Conservation (phyloP, 1,284 basidiomycete genomes). For the Ustanciosporium gigantosporum region DNA sequence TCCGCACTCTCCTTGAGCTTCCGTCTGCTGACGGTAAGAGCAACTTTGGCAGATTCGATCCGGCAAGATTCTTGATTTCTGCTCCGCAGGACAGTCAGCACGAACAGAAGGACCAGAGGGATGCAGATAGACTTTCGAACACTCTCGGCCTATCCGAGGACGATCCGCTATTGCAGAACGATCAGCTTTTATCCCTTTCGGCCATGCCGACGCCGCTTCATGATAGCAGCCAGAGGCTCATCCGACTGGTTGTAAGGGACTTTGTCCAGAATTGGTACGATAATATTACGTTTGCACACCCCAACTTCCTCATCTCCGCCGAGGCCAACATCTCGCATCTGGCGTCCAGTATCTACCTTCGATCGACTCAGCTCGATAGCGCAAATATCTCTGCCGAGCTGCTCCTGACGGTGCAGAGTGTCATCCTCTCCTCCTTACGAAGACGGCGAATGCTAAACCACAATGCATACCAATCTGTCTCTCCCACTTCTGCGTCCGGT, state of each 20-base stretch:
- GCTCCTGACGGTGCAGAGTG: constrained; percentile 46
- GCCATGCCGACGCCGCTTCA: constrained; percentile 31
- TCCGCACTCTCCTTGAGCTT: constrained; percentile 51
- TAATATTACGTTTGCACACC: constrained; percentile 44
- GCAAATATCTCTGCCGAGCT: constrained; percentile 45
- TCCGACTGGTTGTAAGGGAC: constrained; percentile 44
- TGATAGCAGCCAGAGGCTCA: constrained; percentile 30
- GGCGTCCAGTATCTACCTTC: constrained; percentile 37
- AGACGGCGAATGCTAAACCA: constrained; percentile 14
- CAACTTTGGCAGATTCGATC: constrained; percentile 21
- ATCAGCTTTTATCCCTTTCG: constrained; percentile 16
- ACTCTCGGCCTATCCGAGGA: background rate
- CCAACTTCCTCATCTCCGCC: constrained; percentile 41
- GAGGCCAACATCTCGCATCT: constrained; percentile 44
- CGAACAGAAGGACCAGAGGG: too few species aligned
- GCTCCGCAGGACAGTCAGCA: background rate
- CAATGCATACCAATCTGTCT: background rate
- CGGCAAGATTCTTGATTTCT: constrained; percentile 28
- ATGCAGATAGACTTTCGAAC: too few species aligned
- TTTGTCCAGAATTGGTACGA: constrained; percentile 53
- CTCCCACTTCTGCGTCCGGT: background rate
- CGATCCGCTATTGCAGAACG: constrained; percentile 5
- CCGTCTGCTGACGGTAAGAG: constrained; percentile 18
- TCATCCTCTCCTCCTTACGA: constrained; percentile 42
- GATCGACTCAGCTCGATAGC: constrained; percentile 21